Percentiles rank a stretch among this genome's conserved stretches.
Evolutionary conservation across 768 basidiomycete genomes (phyloP).

Genomic region (Dendrothele bispora): DNA sequence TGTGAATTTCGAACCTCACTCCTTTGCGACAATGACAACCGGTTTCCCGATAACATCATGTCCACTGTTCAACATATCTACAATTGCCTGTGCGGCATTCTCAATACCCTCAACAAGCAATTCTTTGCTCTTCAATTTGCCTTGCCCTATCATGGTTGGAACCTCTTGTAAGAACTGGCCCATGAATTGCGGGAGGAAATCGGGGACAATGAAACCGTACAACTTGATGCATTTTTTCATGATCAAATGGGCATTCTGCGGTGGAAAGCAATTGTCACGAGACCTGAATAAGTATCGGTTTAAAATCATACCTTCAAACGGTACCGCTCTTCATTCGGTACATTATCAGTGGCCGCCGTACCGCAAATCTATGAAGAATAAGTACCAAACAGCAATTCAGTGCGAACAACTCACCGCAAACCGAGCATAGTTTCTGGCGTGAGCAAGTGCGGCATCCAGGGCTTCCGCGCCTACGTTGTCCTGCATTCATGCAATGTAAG

Average conservation of each 20-base stretch:
- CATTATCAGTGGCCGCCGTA: not conserved
- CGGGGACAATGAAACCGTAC: conserved; percentile 27
- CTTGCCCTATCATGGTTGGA: conserved; percentile 19
- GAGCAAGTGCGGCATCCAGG: not conserved
- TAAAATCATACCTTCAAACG: not conserved
- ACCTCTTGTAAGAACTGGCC: conserved; percentile 29
- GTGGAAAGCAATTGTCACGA: not conserved
- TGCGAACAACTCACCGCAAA: not conserved
- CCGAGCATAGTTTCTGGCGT: not conserved
- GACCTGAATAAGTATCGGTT: not conserved
- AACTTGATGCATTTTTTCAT: conserved; percentile 25
- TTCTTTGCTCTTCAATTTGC: conserved; percentile 33
- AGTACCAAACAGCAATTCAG: not conserved
- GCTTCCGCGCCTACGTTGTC: conserved; percentile 8
- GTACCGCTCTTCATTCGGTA: not conserved
- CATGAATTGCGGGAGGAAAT: conserved; percentile 20
- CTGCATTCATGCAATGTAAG: too few relatives aligned
- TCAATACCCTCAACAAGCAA: conserved; percentile 30
- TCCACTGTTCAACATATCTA: conserved; percentile 30
- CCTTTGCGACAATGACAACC: conserved; percentile 27
- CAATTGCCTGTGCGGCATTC: conserved; percentile 31
- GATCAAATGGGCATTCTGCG: conserved; percentile 25
- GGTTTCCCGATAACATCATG: conserved; percentile 35
- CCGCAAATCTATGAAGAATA: not conserved
- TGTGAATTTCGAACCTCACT: too few relatives aligned